phyloP scores from a whole-genome alignment of 2,329 filamentous ascomycete genomes.

The Exophiala mesophila region DNA sequence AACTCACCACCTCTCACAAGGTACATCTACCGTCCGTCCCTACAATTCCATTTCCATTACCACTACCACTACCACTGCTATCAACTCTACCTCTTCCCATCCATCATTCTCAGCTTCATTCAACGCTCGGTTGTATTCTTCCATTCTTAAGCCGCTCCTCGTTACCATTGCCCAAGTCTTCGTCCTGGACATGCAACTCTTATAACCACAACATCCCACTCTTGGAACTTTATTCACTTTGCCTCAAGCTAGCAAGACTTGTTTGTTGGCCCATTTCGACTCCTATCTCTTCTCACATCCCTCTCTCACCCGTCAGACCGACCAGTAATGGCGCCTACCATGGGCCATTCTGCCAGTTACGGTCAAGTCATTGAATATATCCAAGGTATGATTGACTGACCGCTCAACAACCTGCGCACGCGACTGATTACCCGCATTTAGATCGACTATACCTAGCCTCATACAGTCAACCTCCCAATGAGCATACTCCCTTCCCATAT shows the following conservation, averaged over 20 bases:
- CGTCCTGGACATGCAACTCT: constrained; percentile 15
- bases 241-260: no score
- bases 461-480: constrained; percentile 75
- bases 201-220: constrained; percentile 9
- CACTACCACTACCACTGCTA: not conserved
- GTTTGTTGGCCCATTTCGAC: no score
- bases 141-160: not conserved
- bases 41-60: not conserved
- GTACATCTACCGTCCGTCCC: no score
- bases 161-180: constrained; percentile 1
- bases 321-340: constrained; percentile 24
- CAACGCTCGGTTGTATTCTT: not conserved
- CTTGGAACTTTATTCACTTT: no score
- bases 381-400: constrained; percentile 57
- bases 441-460: constrained; percentile 94
- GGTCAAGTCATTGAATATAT: constrained; percentile 96
- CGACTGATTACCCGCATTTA: constrained; percentile 36
- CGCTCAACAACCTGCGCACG: constrained; percentile 31
- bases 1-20: no score
- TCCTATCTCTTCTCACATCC: not conserved
- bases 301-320: constrained; percentile 15
- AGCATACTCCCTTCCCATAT: constrained; percentile 82
- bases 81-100: not conserved
- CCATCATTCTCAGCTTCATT: constrained; percentile 7
- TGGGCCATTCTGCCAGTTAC: constrained; percentile 55